These are phyloP conservation scores for Mortierella sp. DNA, from an alignment of 371 early-diverging fungal genomes.

Conservation along the genomic window DNA sequence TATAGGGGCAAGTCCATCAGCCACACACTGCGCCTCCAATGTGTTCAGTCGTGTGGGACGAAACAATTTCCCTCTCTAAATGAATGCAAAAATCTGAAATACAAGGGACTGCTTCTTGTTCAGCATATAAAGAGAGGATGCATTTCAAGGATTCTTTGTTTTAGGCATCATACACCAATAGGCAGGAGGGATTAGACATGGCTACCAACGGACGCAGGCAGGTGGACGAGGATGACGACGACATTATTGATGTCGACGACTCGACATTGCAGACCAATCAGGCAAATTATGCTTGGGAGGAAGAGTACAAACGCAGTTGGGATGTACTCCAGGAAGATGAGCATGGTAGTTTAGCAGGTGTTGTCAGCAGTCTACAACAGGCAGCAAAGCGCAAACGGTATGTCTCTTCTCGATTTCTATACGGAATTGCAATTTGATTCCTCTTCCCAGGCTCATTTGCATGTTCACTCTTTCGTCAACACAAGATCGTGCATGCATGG, in stretches of 20 bases:
- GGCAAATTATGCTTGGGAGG: constrained; percentile 90
- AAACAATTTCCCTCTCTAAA: too few species aligned
- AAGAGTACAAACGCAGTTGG: constrained; percentile 96
- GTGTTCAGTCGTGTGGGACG: too few species aligned
- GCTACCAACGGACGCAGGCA: constrained; percentile 53
- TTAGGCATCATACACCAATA: not conserved
- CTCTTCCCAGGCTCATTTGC: not conserved
- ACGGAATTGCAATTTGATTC: not conserved
- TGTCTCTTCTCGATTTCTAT: not conserved
- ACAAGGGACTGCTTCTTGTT: not conserved
- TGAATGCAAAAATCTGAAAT: not conserved
- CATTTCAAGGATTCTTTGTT: not conserved
- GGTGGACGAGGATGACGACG: constrained; percentile 47
- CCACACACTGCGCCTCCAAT: too few species aligned
- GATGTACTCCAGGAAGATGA: constrained; percentile 95
- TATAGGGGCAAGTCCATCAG: too few species aligned
- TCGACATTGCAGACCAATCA: constrained; percentile 54
- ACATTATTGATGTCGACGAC: constrained; percentile 54
- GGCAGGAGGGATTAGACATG: constrained; percentile 13
- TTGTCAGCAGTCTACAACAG: constrained; percentile 81
- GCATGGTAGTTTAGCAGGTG: constrained; percentile 84
- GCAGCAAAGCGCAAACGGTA: constrained; percentile 81
- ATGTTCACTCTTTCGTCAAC: not conserved
- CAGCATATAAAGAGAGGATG: not conserved
- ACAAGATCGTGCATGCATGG: constrained; percentile 9